These are phyloP conservation scores for Cercospora sp. DNA, from an alignment of 2,329 filamentous ascomycete genomes.

Conservation along the genomic window DNA sequence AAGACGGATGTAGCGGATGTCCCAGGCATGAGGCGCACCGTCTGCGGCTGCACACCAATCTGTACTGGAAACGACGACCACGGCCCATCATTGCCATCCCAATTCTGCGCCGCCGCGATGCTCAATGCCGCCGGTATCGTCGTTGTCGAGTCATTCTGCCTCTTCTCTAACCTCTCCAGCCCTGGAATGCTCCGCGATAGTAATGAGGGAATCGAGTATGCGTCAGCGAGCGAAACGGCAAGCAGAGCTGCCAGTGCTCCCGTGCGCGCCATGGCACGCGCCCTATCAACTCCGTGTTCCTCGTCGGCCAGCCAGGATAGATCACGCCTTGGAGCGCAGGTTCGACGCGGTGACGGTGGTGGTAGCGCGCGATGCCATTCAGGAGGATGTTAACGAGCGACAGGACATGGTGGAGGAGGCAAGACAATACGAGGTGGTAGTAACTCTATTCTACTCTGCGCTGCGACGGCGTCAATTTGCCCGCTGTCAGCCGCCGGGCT, in stretches of 20 bases:
- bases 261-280: background rate
- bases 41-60: conserved; percentile 37
- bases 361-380: background rate
- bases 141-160: conserved; percentile 8
- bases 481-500: background rate
- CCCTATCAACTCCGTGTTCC: background rate
- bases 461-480: background rate
- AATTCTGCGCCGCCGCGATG: conserved; percentile 41
- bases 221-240: conserved; percentile 8
- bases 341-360: background rate
- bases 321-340: background rate
- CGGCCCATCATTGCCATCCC: conserved; percentile 40
- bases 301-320: background rate
- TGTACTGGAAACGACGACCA: conserved; percentile 43
- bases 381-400: background rate
- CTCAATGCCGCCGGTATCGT: conserved; percentile 37
- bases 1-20: conserved; percentile 37
- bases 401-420: background rate
- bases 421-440: background rate
- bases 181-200: conserved; percentile 8
- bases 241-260: conserved; percentile 10
- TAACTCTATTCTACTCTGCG: background rate
- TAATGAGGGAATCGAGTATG: conserved; percentile 11
- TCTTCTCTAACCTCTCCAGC: background rate
- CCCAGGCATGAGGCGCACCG: conserved; percentile 37